Base-by-base conservation (phyloP, 441 rosid genomes). In the Aquilaria agallochum region DNA sequence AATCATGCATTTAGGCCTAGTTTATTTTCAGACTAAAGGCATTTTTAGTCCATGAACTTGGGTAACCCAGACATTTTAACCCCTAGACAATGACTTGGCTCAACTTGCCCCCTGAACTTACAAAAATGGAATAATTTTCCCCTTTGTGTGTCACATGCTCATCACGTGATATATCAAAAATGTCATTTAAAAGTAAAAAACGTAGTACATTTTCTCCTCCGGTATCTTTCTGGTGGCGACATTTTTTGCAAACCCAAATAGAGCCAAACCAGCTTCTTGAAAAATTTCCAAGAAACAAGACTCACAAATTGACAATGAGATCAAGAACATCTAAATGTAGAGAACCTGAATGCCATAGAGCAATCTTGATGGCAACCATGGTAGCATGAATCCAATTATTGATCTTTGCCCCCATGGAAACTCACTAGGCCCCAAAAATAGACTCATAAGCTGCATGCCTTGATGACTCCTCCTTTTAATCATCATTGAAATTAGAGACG, bases 161-260 rank as follows among this genome's bases (percentile, higher is more conserved):
- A 20, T 20, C 27, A 20, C 27, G 1, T 20, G 27, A 20, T 20
- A 1, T 20, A 20, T 20, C 1, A 83, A 65, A 11, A 93, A 70
- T 0, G 89, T 82, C 53, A 83, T 83, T 78, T 90, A 88, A 62
- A 93, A 79, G 74, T 90, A 93, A 12, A 93, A 78, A 0, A 70
- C 71, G 3, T 80, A 84, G 83, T 88, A 90, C 76, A 93, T 75
- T 71, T 82, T 87, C 80, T 93, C 98, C 0, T 81, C 74, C 5
- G 91, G 58, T 75, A 72, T 86, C 75, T 74, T 88, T 78, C 78
- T 69, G 70, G 76, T 85, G 0, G 88, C 83, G 8, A 87, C 78
- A 20, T 61, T 68, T 63, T 81, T 83, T 1, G 95, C 84, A 71
- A 93, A 88, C 27, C 60, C 77, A 63, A 93, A 84, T 66, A 93